phyloP scores from a whole-genome alignment of 176 grass and related monocot genomes.

The Echinochloa phyllopogon region DNA sequence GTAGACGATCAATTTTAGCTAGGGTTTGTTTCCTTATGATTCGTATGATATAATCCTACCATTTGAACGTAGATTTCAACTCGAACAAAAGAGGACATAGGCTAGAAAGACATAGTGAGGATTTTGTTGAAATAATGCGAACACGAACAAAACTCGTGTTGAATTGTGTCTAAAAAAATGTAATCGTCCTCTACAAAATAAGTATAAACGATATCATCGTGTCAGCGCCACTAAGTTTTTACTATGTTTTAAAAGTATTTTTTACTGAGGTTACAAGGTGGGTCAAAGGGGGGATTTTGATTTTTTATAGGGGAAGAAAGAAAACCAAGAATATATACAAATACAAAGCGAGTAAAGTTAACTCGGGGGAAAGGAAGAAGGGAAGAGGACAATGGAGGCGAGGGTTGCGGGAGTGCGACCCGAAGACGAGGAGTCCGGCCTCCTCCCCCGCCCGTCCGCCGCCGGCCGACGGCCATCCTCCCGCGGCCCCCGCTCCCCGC shows the following conservation, averaged over 20 bases:
- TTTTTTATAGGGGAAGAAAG: too few relatives aligned
- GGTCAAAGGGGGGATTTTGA: not conserved
- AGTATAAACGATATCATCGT: not conserved
- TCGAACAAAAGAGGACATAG: too few relatives aligned
- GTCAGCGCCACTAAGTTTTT: not conserved
- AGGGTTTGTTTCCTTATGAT: too few relatives aligned
- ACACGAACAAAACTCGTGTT: too few relatives aligned
- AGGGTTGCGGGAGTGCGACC: conserved; percentile 49
- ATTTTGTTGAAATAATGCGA: too few relatives aligned
- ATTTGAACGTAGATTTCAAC: too few relatives aligned
- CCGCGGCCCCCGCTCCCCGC: not conserved
- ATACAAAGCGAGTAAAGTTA: not conserved
- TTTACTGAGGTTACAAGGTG: not conserved
- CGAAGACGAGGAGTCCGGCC: conserved; percentile 59
- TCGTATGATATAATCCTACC: too few relatives aligned
- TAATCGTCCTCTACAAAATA: too few relatives aligned
- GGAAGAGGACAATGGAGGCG: conserved; percentile 41
- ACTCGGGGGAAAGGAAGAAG: not conserved
- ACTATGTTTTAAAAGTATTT: not conserved
- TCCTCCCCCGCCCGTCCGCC: conserved; percentile 33
- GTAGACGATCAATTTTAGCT: too few relatives aligned
- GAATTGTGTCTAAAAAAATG: too few relatives aligned
- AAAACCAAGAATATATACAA: not conserved
- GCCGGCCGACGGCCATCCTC: conserved; percentile 3
- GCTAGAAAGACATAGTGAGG: too few relatives aligned